Base-by-base conservation (phyloP, 1,284 basidiomycete species). In the Boletellus deceptivus region DNA sequence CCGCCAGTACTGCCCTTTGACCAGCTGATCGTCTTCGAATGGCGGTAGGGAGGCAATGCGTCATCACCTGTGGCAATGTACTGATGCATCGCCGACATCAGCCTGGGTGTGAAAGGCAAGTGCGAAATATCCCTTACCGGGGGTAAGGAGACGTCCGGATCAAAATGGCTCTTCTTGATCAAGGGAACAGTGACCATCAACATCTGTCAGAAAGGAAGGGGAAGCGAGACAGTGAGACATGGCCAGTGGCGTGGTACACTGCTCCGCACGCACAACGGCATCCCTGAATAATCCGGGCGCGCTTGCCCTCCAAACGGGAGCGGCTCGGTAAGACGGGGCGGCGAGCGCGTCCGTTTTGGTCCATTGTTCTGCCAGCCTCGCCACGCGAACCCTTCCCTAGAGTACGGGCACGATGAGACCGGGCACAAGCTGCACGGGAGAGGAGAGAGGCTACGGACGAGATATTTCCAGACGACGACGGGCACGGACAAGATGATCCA, bases 391-490 rank as follows among this genome's bases (percentile, higher is more conserved):
- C 55, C 70, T 74, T 27, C 81, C 81, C 79, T 80, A 48, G 5
- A 11, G 14, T 20, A 16, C 51, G 31, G 29, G 16, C 31, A 50
- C 11, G 14, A 33, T 31, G 29, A 31, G 29, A 31, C 29, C 1
- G 11, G 29, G 29, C 29, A 31, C 40, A 18, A 13, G n/a, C 17
- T 6, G 24, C 27, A 22, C 22, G 3, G 13, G 11, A 6, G 20
- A 27, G 18, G 18, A 5, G 27, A 38, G 10, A 9, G 5, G 1
- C 16, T 14, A 71, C 74, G 43, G 33, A 78, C 78, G 35, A 71
- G 57, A 20, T 62, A 67, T 58, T 83, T 83, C 79, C 79, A 83
- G 22, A 74, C 48, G 40, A 72, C 45, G 42, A 80, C 62, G 3
- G 81, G 81, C 2, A 66, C 34, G 45, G 69, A 67, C 59, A 80